Base-by-base conservation (phyloP, 192 early-diverging fungal genomes). In the Coemansia sp. region DNA sequence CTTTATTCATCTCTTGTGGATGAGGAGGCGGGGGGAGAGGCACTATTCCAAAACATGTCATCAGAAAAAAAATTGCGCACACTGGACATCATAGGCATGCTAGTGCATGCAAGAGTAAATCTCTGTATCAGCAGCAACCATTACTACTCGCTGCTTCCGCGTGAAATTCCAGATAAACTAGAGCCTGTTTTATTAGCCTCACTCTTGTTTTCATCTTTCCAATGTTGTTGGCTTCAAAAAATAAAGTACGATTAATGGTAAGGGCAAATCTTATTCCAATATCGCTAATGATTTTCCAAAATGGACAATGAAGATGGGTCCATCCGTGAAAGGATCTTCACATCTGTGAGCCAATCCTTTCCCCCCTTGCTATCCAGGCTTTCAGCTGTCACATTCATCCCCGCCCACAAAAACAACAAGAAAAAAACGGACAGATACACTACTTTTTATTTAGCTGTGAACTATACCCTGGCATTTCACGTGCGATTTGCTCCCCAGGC, bases 311-410 rank as follows among this genome's bases (percentile, higher is more conserved):
- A 28, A 28, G 26, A 28, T 28, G 26, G 26, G 26, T 2, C 26
- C 26, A 2, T 28, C 26, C 26, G 2, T 28, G 26, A 28, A 28
- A 2, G 26, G 26, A 28, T 28, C 26, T 2, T 28, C 26, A 28
- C 26, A 28, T 28, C 43, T 44, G 43, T 44, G 47, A n/a, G 30
- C 55, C 55, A 58, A 58, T 58, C 55, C 55, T 17, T 58, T 32
- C 55, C 32, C 26, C 26, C 26, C 26, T 28, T 28, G 16, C 28
- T 14, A 30, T 11, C 26, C 26, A 30, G 26, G 21, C 52, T 30
- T 30, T 53, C 10, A 11, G 21, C 14, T 58, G 55, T 35, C 55
- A 58, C 55, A 58, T 58, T 58, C 30, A 58, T 23, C 16, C 30
- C 55, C 28, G 55, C 47, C 19, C 1, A 49, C 28, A 58, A 58